A percentile compares a stretch with the other conserved stretches of the same genome.
phyloP scores from a whole-genome alignment of 768 basidiomycete genomes.

The Hypsizygus marmoreus region DNA sequence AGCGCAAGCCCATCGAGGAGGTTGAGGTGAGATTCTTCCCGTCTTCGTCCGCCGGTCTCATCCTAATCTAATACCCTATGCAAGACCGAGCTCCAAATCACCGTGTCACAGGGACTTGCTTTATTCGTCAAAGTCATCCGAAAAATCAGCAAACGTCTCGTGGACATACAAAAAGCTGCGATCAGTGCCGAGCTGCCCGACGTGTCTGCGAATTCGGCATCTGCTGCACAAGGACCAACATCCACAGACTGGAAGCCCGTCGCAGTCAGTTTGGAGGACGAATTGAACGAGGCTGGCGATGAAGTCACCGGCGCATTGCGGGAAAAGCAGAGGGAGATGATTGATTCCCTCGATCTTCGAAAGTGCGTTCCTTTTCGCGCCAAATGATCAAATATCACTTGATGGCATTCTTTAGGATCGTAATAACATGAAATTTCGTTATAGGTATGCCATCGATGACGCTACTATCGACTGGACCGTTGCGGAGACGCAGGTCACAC shows the following conservation, averaged over 20 bases:
- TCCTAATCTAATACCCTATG: slow-evolving; percentile 1
- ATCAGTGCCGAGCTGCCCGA: slow-evolving; percentile 65
- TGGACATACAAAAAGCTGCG: slow-evolving; percentile 77
- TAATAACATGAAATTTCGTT: slow-evolving; percentile 17
- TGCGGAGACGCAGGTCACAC: slow-evolving; percentile 73
- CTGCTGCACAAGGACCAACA: slow-evolving; percentile 13
- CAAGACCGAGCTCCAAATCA: slow-evolving; percentile 78
- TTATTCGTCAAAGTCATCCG: slow-evolving; percentile 90
- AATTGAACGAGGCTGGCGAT: slow-evolving; percentile 77
- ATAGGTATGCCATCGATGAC: slow-evolving; percentile 77
- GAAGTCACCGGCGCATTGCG: slow-evolving; percentile 66
- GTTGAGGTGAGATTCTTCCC: slow-evolving; percentile 61
- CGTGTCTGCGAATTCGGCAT: slow-evolving; percentile 27
- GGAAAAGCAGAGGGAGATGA: slow-evolving; percentile 84
- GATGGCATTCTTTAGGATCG: slow-evolving; percentile 12
- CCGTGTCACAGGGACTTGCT: slow-evolving; percentile 86
- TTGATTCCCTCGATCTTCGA: slow-evolving; percentile 83
- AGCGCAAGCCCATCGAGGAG: slow-evolving; percentile 87
- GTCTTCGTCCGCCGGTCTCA: not conserved
- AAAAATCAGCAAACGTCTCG: slow-evolving; percentile 75
- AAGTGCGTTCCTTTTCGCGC: slow-evolving; percentile 61
- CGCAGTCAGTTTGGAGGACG: slow-evolving; percentile 54
- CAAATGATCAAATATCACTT: slow-evolving; percentile 1
- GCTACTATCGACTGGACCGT: slow-evolving; percentile 68
- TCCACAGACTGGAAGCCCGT: slow-evolving; percentile 45